Base-by-base conservation (phyloP, 2,329 filamentous ascomycete genomes). In the Ophiosphaerella herpotricha region DNA sequence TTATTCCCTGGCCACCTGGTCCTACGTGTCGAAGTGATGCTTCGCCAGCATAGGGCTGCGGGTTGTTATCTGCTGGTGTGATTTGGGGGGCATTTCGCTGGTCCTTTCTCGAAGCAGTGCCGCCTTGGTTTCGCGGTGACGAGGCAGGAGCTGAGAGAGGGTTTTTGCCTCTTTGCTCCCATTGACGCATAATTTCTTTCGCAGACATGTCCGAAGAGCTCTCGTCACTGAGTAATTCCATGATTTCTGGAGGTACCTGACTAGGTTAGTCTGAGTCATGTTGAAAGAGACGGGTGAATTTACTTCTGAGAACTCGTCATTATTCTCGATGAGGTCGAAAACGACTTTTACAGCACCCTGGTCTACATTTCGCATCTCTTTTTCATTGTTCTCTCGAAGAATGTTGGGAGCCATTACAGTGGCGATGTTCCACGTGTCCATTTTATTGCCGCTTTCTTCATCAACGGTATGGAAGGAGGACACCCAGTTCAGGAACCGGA, bases 371-470 rank as follows among this genome's bases (percentile, higher is more conserved):
- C 73, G 75, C 39, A 74, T 70, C 54, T 73, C 67, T 53, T 74
- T 71, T 41, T 75, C 74, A 46, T 69, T 80, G 52, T 79, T 84
- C 58, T 87, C 89, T 63, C 89, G 92, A 11, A 97, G 81, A 54
- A 99, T 91, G 66, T 99, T 99, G 0, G 94, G 94, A 5, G 93
- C 92, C 73, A 99, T 97, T 56, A 99, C 94, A 3, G 95, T 97
- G 3, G 94, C 91, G 56, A 99, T 82, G 68, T 99, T 99, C 78
- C 96, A 91, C 45, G 96, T 89, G 71, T 99, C 94, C 94, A 99
- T 99, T 80, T 97, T 97, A 63, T 93, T 97, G 23, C 94, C 94
- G 18, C 89, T 89, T 71, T 99, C 94, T 67, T 99, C 94, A 64
- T 99, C 94, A 12, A 99, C 87, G 68, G 97, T 92, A 55, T 95